These are phyloP conservation scores for Periglandula ipomoeae DNA, from an alignment of 2,329 filamentous ascomycete genomes.

Conservation along the genomic window DNA sequence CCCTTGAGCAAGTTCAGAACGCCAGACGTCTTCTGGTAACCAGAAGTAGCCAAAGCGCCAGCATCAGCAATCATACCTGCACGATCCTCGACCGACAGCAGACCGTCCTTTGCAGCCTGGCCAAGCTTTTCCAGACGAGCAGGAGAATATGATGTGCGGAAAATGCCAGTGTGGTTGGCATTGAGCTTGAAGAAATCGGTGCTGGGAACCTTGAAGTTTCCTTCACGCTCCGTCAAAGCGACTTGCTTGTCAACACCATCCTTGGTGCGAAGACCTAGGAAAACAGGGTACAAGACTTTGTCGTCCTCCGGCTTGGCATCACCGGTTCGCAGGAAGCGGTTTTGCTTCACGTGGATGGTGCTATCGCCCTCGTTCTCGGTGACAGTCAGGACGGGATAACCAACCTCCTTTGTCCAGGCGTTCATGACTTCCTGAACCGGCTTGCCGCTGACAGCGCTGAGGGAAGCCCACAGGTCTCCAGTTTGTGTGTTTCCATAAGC, in stretches of 20 bases:
- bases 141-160: slow-evolving; percentile 79
- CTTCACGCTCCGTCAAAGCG: slow-evolving; percentile 47
- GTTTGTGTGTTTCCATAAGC: slow-evolving; percentile 95
- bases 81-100: slow-evolving; percentile 80
- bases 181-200: slow-evolving; percentile 95
- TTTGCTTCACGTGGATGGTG: slow-evolving; percentile 82
- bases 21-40: slow-evolving; percentile 89
- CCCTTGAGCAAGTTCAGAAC: slow-evolving; percentile 77
- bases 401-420: slow-evolving; percentile 95
- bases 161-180: slow-evolving; percentile 86
- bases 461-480: slow-evolving; percentile 78
- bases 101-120: slow-evolving; percentile 60
- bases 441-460: slow-evolving; percentile 84
- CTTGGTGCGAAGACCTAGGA: slow-evolving; percentile 76
- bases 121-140: slow-evolving; percentile 82
- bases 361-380: slow-evolving; percentile 54
- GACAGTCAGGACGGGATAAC: slow-evolving; percentile 83
- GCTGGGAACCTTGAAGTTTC: slow-evolving; percentile 65
- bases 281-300: slow-evolving; percentile 77
- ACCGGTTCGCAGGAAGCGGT: slow-evolving; percentile 85
- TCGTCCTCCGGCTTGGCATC: slow-evolving; percentile 94
- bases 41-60: slow-evolving; percentile 78
- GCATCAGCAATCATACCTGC: slow-evolving; percentile 94
- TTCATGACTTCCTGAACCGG: slow-evolving; percentile 85
- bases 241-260: slow-evolving; percentile 63